These are phyloP conservation scores for Vitis labrusca DNA, from an alignment of 164 flowering plant genomes.

Conservation along the genomic window DNA sequence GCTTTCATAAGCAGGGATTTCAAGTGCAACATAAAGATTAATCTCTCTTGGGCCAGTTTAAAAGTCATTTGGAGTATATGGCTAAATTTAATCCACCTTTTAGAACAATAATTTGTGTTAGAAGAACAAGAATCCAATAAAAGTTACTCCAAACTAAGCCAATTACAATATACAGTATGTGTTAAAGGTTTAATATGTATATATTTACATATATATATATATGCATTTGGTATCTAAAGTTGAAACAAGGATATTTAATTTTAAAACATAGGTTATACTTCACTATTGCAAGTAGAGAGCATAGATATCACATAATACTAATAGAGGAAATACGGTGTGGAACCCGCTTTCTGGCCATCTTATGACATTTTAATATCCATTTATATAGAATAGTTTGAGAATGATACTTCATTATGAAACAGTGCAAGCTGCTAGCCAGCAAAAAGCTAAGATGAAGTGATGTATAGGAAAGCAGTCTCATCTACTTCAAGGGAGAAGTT, in stretches of 20 bases:
- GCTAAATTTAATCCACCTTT: neutral
- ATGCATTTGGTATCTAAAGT: neutral
- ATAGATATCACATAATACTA: too few relatives aligned
- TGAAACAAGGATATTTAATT: neutral
- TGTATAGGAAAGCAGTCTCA: neutral
- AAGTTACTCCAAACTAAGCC: neutral
- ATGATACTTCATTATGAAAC: neutral
- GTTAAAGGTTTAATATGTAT: neutral
- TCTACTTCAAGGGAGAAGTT: neutral
- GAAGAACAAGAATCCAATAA: neutral
- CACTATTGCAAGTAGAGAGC: too few relatives aligned
- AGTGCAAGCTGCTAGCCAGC: neutral
- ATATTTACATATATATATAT: neutral
- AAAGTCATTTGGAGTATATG: neutral
- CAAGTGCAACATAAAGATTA: constrained; percentile 19
- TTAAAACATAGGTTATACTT: too few relatives aligned
- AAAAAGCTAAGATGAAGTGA: neutral
- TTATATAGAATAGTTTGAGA: neutral
- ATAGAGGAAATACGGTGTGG: too few relatives aligned
- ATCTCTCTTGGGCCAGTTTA: neutral
- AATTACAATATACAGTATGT: neutral
- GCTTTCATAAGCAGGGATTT: constrained; percentile 26
- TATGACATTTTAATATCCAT: neutral
- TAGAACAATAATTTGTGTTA: neutral
- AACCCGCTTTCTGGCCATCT: too few relatives aligned